These are phyloP conservation scores for Sambucus nigra DNA, from an alignment of 129 eudicot species.

Conservation along the genomic window DNA sequence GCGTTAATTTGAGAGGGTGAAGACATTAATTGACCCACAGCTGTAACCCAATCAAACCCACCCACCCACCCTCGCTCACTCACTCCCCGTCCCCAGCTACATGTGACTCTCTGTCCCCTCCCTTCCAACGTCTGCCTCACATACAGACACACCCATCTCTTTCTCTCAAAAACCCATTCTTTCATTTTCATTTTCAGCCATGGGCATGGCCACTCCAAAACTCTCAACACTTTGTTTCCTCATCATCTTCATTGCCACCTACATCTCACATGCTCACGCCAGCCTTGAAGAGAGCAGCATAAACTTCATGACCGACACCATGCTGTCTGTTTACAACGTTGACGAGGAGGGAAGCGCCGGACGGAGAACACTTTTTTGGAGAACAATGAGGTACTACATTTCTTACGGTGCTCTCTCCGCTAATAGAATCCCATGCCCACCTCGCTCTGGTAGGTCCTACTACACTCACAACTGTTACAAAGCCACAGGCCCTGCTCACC, in stretches of 20 bases:
- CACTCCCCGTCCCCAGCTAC: no score
- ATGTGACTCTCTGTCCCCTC: no score
- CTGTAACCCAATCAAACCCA: no score
- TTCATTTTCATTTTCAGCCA: no score
- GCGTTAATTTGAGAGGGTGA: no score
- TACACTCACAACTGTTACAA: conserved; percentile 66
- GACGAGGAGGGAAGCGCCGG: background rate
- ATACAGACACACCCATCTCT: no score
- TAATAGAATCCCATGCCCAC: conserved; percentile 71
- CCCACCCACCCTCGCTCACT: no score
- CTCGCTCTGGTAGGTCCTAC: conserved; percentile 84
- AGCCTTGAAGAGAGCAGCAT: conserved; percentile 1
- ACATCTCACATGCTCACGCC: conserved; percentile 12
- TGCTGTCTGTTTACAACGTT: conserved; percentile 20
- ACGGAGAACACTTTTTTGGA: conserved; percentile 63
- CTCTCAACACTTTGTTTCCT: conserved; percentile 1
- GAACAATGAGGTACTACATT: conserved; percentile 37
- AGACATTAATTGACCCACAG: no score
- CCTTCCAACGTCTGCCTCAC: no score
- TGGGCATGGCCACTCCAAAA: background rate
- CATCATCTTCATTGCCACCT: conserved; percentile 10
- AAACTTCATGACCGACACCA: conserved; percentile 5
- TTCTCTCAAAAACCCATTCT: no score
- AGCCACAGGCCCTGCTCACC: conserved; percentile 55
- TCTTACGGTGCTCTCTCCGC: conserved; percentile 80